Conservation (phyloP, 1,284 basidiomycete genomes). For the Gymnopus androsaceus region DNA sequence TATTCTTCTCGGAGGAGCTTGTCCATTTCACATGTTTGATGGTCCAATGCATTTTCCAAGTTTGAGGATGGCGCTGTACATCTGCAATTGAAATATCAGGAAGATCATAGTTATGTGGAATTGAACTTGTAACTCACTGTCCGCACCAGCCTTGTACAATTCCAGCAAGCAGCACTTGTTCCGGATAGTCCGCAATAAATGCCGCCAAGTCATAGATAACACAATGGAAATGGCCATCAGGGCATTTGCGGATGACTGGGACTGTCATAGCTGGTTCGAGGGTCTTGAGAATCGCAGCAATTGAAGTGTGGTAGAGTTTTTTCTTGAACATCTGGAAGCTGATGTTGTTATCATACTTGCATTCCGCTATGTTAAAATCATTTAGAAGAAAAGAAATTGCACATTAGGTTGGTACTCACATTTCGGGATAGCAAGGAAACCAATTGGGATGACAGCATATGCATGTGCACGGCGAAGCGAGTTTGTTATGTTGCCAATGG, state of each 20-base stretch:
- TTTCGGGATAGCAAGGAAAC: constrained; percentile 31
- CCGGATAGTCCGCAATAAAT: constrained; percentile 24
- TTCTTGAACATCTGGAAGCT: constrained; percentile 24
- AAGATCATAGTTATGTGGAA: constrained; percentile 19
- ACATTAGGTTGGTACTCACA: not conserved
- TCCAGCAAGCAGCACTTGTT: constrained; percentile 22
- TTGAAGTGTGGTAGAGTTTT: constrained; percentile 21
- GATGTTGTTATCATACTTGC: constrained; percentile 21
- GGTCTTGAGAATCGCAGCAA: constrained; percentile 16
- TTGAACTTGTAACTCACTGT: not conserved
- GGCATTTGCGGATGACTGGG: constrained; percentile 17
- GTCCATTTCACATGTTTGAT: not conserved
- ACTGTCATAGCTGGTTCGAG: constrained; percentile 17
- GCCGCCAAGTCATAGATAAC: constrained; percentile 20
- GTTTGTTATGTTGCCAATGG: constrained; percentile 28
- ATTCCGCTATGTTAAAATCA: constrained; percentile 17
- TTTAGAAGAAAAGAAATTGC: not conserved
- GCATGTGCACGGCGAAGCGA: constrained; percentile 23
- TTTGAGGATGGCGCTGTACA: constrained; percentile 13
- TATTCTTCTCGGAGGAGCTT: not conserved
- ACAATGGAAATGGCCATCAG: constrained; percentile 22
- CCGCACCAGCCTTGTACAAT: constrained; percentile 20
- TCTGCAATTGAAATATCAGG: constrained; percentile 6
- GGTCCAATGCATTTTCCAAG: constrained; percentile 13
- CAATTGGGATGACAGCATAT: constrained; percentile 23